Base-by-base conservation (phyloP, 441 rosid species). In the Erodium texanum region DNA sequence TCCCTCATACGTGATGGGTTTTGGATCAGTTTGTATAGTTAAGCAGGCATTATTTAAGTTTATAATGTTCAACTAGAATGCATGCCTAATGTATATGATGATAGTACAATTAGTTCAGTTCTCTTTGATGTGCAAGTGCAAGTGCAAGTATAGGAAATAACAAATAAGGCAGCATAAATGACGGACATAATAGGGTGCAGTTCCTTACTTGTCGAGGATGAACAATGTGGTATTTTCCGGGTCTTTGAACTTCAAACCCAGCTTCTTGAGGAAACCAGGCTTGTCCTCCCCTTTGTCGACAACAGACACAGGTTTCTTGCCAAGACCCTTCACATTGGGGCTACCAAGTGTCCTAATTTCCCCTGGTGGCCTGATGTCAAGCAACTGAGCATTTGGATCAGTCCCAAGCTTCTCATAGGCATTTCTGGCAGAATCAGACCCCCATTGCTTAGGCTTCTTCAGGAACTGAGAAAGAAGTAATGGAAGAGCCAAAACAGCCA, bases 151-250 rank as follows among this genome's bases (percentile, higher is more conserved):
- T 65, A 89, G 85, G 88, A 94, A 97, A 91, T 94, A 87, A 91
- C 99, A n/a, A n/a, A n/a, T n/a, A n/a, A n/a, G n/a, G n/a, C 22
- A 94, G 84, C 68, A 94, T 79, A 83, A 83, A 85, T 81, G 91
- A 79, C 74, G 89, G 15, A 64, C 32, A 29, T 94, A 59, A 89
- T 88, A 72, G 80, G 88, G 50, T 84, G 87, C 61, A 68, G 50
- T 73, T 75, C 66, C 91, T 86, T 89, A 94, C 99, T 94, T 94
- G 87, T 94, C 99, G 22, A 94, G 84, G 68, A 94, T 79, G 84
- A 83, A 85, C 82, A 94, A 79, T 75, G 89, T 94, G 63, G 91
- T 88, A 72, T 81, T 89, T 52, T 84, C 87, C 62, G 99, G 92
- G 58, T 91, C 85, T 79, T 84, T 94, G 79, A 94, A 88, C 85